A percentile compares a stretch with the other conserved stretches of the same genome.
These are phyloP conservation scores for Tuber indicum DNA, from an alignment of 495 filamentous ascomycete species.

Conservation along the genomic window DNA sequence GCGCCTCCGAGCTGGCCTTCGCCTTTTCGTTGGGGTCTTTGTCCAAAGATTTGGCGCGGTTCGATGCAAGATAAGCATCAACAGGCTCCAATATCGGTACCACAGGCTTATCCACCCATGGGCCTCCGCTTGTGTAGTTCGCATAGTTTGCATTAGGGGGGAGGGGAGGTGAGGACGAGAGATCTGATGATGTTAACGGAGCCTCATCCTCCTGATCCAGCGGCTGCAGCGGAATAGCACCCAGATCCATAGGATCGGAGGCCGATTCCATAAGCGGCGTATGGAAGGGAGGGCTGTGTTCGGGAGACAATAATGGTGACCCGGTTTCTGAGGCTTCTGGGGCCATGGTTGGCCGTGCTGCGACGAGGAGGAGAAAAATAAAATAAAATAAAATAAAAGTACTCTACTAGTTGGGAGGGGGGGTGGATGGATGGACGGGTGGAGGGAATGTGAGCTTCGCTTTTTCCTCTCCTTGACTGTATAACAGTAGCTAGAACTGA, in stretches of 20 bases:
- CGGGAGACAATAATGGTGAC: conserved; percentile 6
- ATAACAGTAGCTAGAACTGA: background rate
- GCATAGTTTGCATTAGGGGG: background rate
- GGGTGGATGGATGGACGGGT: background rate
- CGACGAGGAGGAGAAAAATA: conserved; percentile 9
- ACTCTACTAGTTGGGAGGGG: background rate
- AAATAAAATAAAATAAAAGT: background rate
- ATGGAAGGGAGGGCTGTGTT: conserved; percentile 7
- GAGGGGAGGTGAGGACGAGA: background rate
- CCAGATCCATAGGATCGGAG: background rate
- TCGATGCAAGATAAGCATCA: background rate
- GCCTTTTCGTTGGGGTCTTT: background rate
- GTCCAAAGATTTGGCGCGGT: background rate
- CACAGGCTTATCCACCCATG: background rate
- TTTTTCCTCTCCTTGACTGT: background rate
- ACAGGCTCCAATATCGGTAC: background rate
- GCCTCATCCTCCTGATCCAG: background rate
- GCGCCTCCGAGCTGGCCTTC: background rate
- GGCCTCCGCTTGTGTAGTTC: background rate
- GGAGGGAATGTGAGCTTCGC: background rate
- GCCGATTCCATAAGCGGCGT: background rate
- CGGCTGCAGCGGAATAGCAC: background rate
- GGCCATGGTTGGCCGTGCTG: conserved; percentile 2
- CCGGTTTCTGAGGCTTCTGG: conserved; percentile 7
- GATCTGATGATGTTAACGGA: background rate